These are phyloP conservation scores for Claviceps fusiformis DNA, from an alignment of 2,329 filamentous ascomycete species.

Conservation along the genomic window DNA sequence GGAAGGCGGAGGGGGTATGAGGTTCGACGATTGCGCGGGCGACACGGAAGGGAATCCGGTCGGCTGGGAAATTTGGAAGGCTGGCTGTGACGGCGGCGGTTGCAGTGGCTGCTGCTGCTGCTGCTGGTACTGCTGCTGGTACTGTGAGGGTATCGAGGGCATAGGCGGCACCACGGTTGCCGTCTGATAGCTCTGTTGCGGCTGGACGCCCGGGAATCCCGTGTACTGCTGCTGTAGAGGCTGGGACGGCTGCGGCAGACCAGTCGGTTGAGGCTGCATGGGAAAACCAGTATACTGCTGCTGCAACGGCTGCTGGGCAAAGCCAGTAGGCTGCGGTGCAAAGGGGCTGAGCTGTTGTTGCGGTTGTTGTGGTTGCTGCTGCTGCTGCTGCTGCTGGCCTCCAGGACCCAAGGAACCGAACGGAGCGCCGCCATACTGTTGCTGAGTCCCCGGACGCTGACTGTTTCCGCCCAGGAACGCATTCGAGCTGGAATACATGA, in stretches of 20 bases:
- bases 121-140: conserved; percentile 44
- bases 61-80: conserved; percentile 27
- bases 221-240: conserved; percentile 55
- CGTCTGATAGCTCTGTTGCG: conserved; percentile 48
- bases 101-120: conserved; percentile 21
- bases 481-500: conserved; percentile 86
- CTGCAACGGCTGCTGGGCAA: conserved; percentile 35
- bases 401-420: conserved; percentile 36
- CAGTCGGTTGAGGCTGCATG: conserved; percentile 30
- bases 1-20: conserved; percentile 40
- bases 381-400: conserved; percentile 27
- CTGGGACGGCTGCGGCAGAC: conserved; percentile 42
- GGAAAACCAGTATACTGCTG: conserved; percentile 50
- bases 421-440: conserved; percentile 23
- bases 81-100: conserved; percentile 15
- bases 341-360: conserved; percentile 42
- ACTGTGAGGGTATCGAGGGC: conserved; percentile 46
- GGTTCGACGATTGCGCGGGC: conserved; percentile 34
- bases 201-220: conserved; percentile 41
- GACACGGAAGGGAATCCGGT: conserved; percentile 30
- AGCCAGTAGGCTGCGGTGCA: conserved; percentile 47
- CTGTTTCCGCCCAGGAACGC: conserved; percentile 69
- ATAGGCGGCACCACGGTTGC: conserved; percentile 40
- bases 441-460: conserved; percentile 55
- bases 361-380: conserved; percentile 37